Conservation (phyloP, 2,329 filamentous ascomycete genomes). For the Fusarium euwallaceae region DNA sequence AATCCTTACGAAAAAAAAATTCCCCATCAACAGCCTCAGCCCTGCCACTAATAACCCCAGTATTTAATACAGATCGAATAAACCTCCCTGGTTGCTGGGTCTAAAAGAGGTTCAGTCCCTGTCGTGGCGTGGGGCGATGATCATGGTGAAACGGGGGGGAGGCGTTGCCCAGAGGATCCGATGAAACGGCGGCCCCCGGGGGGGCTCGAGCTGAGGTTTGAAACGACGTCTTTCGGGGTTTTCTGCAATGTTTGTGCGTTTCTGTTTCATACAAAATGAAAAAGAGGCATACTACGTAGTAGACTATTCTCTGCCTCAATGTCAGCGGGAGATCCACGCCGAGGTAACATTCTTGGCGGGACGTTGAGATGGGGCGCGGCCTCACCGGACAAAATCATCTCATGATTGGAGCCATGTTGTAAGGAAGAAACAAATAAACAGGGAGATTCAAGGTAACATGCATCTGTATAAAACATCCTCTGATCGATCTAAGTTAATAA, state of each 20-base stretch:
- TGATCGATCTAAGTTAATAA: background rate
- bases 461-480: slow-evolving; percentile 1
- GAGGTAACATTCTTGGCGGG: slow-evolving; percentile 15
- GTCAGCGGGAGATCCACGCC: slow-evolving; percentile 6
- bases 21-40: slow-evolving; percentile 19
- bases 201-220: slow-evolving; percentile 11
- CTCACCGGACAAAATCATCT: background rate
- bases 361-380: slow-evolving; percentile 3
- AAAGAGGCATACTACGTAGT: background rate
- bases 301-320: slow-evolving; percentile 10
- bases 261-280: slow-evolving; percentile 20
- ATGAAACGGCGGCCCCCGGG: slow-evolving; percentile 25
- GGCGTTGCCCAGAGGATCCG: slow-evolving; percentile 1
- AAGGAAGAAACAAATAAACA: slow-evolving; percentile 5
- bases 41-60: slow-evolving; percentile 8
- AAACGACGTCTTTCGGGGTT: slow-evolving; percentile 1
- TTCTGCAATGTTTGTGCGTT: slow-evolving; percentile 3
- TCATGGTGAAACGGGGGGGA: slow-evolving; percentile 32
- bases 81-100: background rate
- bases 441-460: background rate
- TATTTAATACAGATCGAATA: slow-evolving; percentile 11
- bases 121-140: background rate
- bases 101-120: background rate
- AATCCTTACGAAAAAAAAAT: slow-evolving; percentile 18
- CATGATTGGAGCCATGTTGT: background rate